These are phyloP conservation scores for Cyamopsis tetragonoloba DNA, from an alignment of 306 rosid species.

Conservation along the genomic window DNA sequence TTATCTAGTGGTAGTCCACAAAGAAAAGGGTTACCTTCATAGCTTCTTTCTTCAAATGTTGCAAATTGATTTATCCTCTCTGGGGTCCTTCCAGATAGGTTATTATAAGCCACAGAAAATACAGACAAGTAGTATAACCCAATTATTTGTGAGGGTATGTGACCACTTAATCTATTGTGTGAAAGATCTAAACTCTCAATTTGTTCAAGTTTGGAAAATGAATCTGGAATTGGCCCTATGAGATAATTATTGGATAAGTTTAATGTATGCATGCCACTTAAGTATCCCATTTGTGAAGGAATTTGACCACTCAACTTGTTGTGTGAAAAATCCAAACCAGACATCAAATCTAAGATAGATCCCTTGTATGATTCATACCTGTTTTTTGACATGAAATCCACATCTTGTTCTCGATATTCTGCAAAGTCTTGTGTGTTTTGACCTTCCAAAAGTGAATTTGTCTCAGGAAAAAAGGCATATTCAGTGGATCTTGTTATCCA, in stretches of 20 bases:
- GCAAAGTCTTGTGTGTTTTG: background rate
- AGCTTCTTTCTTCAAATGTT: background rate
- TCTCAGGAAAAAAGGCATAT: background rate
- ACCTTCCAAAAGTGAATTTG: background rate
- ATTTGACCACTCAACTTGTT: slow-evolving; percentile 8
- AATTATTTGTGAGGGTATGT: background rate
- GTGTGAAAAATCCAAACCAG: slow-evolving; percentile 16
- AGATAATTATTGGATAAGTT: slow-evolving; percentile 22
- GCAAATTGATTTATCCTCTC: background rate
- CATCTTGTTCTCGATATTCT: background rate
- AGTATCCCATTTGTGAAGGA: slow-evolving; percentile 13
- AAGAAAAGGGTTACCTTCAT: background rate
- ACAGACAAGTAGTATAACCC: background rate
- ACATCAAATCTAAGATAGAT: slow-evolving; percentile 7
- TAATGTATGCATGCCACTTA: background rate
- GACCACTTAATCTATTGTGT: background rate
- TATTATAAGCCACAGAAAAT: background rate
- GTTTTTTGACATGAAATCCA: slow-evolving; percentile 1
- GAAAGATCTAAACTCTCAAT: slow-evolving; percentile 20
- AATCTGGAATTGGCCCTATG: background rate
- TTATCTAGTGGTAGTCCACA: background rate
- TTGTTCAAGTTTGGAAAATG: background rate
- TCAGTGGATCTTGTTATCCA: background rate
- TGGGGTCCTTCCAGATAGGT: background rate
- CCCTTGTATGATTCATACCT: background rate